Evolutionary conservation across 1,139 yeast genomes (phyloP), one percentile per base, ranked within the genome.

Genomic region (Tardiomyces blankii): DNA sequence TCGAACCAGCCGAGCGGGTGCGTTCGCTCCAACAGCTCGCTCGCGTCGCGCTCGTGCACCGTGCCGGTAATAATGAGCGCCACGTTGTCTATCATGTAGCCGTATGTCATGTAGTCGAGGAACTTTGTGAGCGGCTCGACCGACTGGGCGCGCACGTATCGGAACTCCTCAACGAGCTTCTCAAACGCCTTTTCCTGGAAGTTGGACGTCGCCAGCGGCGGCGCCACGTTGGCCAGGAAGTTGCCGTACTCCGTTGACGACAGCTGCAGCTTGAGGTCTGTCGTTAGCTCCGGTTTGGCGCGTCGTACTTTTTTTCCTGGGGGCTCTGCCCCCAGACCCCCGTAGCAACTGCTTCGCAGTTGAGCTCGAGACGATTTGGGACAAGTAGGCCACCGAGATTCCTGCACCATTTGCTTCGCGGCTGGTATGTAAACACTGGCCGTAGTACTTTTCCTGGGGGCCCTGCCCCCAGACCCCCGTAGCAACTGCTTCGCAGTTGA

Each of bases 1-100:
- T 91, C 98, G 62, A 93, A 93, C 96, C 96, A 88, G 40, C 99
- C 99, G 54, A 93, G 72, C 1, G 98, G 98, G 62, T 91, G 95
- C 63, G 96, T 87, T 62, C 96, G 81, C 49, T 79, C 78, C 59
- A 91, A 74, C 48, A 91, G 82, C 59, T 91, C 98, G 43, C 79
- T 69, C 61, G 85, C 78, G 64, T 93, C 96, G 60, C 97, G 78
- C 60, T 89, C 95, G 62, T 93, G 98, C 51, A 91, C 77, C 0
- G 98, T 88, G 35, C 99, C 99, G 1, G 97, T 89, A 59, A 93
- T 89, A 82, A 93, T 84, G 59, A 93, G 73, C 27, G 93, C 86
- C 41, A 91, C 96, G 64, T 93, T 93, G 68, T 93, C 98, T 62
- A 93, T 93, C 99, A 93, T 93, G 68, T 93, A 93, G 12, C 96